Conservation (phyloP, 371 early-diverging fungal species). For the Parasitella parasitica region DNA sequence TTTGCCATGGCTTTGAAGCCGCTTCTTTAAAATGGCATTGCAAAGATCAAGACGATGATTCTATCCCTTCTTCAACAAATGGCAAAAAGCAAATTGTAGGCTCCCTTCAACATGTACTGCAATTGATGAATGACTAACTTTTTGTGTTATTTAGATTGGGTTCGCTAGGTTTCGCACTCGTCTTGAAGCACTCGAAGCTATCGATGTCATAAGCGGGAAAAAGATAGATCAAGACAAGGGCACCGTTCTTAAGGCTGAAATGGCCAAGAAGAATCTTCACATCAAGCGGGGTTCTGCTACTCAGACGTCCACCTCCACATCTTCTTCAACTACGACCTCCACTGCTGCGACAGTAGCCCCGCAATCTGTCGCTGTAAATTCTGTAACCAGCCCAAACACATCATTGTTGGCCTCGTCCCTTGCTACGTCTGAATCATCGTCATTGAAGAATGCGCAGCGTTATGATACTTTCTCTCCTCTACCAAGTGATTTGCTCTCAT, state of each 20-base stretch:
- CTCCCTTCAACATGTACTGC: not conserved
- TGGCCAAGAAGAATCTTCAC: slow-evolving; percentile 94
- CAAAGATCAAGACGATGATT: slow-evolving; percentile 60
- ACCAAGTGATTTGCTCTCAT: slow-evolving; percentile 57
- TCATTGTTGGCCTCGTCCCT: not conserved
- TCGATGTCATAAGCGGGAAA: slow-evolving; percentile 83
- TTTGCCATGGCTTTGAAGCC: slow-evolving; percentile 92
- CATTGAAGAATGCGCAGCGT: slow-evolving; percentile 2
- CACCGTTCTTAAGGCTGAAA: slow-evolving; percentile 88
- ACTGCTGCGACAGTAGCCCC: slow-evolving; percentile 14
- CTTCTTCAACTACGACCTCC: slow-evolving; percentile 4
- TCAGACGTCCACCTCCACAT: slow-evolving; percentile 13
- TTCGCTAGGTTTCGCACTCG: slow-evolving; percentile 92
- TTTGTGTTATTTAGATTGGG: slow-evolving; percentile 64
- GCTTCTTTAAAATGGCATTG: slow-evolving; percentile 85
- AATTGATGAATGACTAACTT: not conserved
- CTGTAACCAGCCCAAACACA: not conserved
- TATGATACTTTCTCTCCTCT: slow-evolving; percentile 45
- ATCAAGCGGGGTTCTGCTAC: slow-evolving; percentile 54
- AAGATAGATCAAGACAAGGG: slow-evolving; percentile 85
- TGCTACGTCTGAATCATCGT: not conserved
- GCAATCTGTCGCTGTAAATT: slow-evolving; percentile 6
- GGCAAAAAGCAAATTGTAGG: slow-evolving; percentile 84
- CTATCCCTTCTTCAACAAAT: slow-evolving; percentile 16
- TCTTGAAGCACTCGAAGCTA: slow-evolving; percentile 84